Evolutionary conservation across 2,329 filamentous ascomycete species (phyloP).

Genomic region (Colletotrichum sp.): DNA sequence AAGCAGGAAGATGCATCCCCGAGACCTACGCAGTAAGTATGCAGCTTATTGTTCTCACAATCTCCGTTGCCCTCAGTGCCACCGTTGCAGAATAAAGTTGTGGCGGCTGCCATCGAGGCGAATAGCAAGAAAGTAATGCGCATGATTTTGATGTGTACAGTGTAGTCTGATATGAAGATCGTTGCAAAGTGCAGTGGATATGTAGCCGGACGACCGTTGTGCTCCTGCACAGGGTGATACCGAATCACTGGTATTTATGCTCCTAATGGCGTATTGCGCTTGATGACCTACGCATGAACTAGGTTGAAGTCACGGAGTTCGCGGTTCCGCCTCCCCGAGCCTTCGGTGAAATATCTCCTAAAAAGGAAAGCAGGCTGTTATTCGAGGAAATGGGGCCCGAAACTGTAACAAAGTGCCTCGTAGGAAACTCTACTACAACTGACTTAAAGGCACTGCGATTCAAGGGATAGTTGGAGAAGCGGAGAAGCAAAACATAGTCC

Average conservation of each 20-base stretch:
- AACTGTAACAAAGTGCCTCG: background rate
- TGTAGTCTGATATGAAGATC: background rate
- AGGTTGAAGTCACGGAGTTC: background rate
- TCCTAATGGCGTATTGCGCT: background rate
- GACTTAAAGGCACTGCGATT: background rate
- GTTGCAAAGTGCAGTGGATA: background rate
- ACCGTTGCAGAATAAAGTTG: background rate
- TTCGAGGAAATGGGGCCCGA: background rate
- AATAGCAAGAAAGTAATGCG: background rate
- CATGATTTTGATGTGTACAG: background rate
- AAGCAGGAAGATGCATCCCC: background rate
- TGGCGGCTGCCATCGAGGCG: background rate
- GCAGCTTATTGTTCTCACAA: background rate
- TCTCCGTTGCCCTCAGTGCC: background rate
- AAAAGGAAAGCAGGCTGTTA: background rate
- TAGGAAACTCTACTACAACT: background rate
- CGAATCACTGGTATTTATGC: background rate
- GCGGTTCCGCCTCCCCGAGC: background rate
- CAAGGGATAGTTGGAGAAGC: rapidly evolving
- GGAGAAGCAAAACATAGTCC: background rate
- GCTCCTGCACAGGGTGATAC: background rate
- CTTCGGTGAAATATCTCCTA: background rate
- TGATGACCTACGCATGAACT: background rate
- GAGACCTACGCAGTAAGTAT: background rate
- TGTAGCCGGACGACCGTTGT: background rate